Evolutionary conservation across 305 asterid genomes (phyloP).

Genomic region (Fraxinus greggii): DNA sequence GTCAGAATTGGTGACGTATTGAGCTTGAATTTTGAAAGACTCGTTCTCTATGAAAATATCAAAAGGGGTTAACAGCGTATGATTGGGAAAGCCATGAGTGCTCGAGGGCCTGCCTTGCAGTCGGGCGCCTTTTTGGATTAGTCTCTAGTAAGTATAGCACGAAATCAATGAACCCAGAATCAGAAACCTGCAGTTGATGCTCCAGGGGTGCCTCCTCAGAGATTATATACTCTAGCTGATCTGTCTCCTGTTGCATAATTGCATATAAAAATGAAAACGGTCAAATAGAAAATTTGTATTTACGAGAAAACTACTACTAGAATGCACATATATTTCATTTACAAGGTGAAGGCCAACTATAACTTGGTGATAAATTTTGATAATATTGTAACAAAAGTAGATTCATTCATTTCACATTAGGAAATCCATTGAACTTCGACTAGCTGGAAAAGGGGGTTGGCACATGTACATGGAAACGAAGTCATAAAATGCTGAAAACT

Average conservation of each 20-base stretch:
- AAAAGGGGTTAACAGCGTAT: constrained; percentile 38
- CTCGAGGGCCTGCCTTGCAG: constrained; percentile 73
- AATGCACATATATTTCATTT: not conserved
- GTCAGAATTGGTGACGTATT: constrained; percentile 8
- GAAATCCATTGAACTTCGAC: not conserved
- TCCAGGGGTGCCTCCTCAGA: constrained; percentile 70
- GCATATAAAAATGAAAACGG: not conserved
- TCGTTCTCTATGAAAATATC: constrained; percentile 13
- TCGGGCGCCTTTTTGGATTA: constrained; percentile 72
- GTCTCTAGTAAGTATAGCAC: constrained; percentile 68
- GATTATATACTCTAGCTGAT: constrained; percentile 60
- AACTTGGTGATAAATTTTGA: not conserved
- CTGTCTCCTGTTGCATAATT: constrained; percentile 48
- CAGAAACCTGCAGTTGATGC: constrained; percentile 60
- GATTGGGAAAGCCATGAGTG: constrained; percentile 79
- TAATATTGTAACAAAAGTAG: not conserved
- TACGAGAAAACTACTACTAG: not conserved
- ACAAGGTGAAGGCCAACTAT: not conserved
- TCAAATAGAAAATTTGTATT: not conserved
- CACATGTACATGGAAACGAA: not conserved
- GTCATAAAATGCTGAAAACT: not conserved
- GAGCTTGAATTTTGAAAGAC: not conserved
- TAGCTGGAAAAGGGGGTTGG: not conserved
- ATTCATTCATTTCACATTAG: not conserved
- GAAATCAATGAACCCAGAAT: constrained; percentile 60